A percentile compares a stretch with the other conserved stretches of the same genome.
Evolutionary conservation across 1,139 yeast genomes (phyloP).

Genomic region (Lodderomyces elongisporus): DNA sequence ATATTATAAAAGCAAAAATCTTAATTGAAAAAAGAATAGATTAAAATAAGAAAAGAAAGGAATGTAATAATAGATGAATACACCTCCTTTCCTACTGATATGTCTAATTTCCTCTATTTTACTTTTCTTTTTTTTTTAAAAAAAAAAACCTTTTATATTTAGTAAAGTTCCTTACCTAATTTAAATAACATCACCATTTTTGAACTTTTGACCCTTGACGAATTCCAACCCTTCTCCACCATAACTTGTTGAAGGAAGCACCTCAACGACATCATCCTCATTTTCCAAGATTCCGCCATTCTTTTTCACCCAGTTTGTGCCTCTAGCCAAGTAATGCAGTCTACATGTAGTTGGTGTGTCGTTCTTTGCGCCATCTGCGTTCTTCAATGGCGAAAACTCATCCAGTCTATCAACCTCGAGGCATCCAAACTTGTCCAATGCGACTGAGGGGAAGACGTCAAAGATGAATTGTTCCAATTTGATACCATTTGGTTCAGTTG

Average conservation of each 20-base stretch:
- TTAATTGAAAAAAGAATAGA: neutral
- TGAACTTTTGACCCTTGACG: constrained; percentile 49
- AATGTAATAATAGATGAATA: no score
- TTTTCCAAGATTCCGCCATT: constrained; percentile 64
- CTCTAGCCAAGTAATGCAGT: constrained; percentile 56
- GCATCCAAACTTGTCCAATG: constrained; percentile 76
- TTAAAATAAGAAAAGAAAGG: neutral
- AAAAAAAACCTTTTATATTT: neutral
- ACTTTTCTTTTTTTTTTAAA: neutral
- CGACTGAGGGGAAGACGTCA: constrained; percentile 86
- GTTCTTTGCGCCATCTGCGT: constrained; percentile 73
- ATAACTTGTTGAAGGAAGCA: constrained; percentile 69
- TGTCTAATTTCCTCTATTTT: neutral
- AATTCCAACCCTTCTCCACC: constrained; percentile 76
- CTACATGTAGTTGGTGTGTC: constrained; percentile 87
- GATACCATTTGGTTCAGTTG: constrained; percentile 78
- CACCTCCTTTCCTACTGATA: neutral
- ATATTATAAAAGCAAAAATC: neutral
- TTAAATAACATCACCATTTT: constrained; percentile 37
- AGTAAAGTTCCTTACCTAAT: neutral
- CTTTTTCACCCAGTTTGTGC: constrained; percentile 68
- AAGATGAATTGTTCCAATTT: constrained; percentile 96
- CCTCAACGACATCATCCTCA: constrained; percentile 61
- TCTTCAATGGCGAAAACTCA: constrained; percentile 93
- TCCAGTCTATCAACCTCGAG: constrained; percentile 80